Evolutionary conservation across 2,329 filamentous ascomycete genomes (phyloP), one percentile per base, ranked within the genome.

Genomic region (Colletotrichum plurivorum): DNA sequence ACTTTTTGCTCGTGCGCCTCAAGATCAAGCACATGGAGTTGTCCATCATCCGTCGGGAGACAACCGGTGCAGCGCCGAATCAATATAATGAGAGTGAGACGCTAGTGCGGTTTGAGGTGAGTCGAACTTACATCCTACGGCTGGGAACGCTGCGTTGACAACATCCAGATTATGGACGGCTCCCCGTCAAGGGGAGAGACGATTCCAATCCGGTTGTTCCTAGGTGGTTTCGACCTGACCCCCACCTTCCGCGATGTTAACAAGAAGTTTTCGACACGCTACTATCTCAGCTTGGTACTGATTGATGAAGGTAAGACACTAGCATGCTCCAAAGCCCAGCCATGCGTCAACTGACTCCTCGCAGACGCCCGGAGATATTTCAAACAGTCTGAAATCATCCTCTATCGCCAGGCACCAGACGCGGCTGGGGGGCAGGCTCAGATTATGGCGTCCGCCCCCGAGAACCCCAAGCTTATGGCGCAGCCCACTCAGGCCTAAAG

Each of bases 11-110:
- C 56, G 96, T 99, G 71, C 91, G 96, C 76, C 87, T 99, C 80
- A 99, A 99, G 90, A 99, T 99, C 81, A 98, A 98, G 84, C 96
- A 99, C 82, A 99, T 99, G 96, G 96, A 99, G 84, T 84, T 99
- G 71, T 97, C 94, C 73, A 99, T 99, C 76, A 99, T 99, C 80
- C 89, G 97, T 73, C 88, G 97, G 75, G 96, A 99, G 84, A 99
- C 96, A 2, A 99, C 96, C 1, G 96, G 97, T 63, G 94, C 94
- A 5, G 94, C 96, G 22, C 96, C 96, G 7, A 99, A 99, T 80
- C 97, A 99, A 82, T 99, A 99, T 84, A 99, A 99, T 79, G 97
- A 99, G 85, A 98, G 95, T 82, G 96, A 99, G 84, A 99, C 96
- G 3, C 84, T 99, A 75, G 96, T 99, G 66, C 90, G 97, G 73